Percentiles rank a stretch among this genome's conserved stretches.
Evolutionary conservation across 2,329 filamentous ascomycete species (phyloP).

Genomic region (Madurella mycetomatis): DNA sequence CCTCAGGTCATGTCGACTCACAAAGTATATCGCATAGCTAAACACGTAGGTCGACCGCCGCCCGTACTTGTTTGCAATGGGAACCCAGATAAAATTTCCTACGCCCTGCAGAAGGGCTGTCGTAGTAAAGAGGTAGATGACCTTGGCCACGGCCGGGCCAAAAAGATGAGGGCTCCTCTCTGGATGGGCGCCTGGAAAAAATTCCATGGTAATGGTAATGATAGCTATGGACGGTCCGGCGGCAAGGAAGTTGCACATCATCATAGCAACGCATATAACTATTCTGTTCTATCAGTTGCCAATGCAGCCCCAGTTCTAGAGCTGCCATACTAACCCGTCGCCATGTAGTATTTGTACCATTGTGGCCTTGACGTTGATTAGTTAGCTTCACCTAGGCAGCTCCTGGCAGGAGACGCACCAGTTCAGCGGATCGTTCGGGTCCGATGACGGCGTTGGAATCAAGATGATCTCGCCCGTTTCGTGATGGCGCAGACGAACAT

Average conservation of each 20-base stretch:
- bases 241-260: constrained; percentile 53
- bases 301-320: neutral
- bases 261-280: constrained; percentile 49
- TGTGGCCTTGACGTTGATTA: constrained; percentile 37
- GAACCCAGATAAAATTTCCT: constrained; percentile 45
- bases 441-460: constrained; percentile 45
- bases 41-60: constrained; percentile 40
- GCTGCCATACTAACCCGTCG: constrained; percentile 23
- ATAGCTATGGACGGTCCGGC: constrained; percentile 52
- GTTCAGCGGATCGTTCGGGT: constrained; percentile 51
- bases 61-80: constrained; percentile 42
- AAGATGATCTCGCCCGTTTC: constrained; percentile 47
- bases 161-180: constrained; percentile 26
- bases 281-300: constrained; percentile 1
- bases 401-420: constrained; percentile 33
- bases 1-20: neutral
- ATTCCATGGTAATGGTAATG: constrained; percentile 41
- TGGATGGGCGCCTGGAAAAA: constrained; percentile 38
- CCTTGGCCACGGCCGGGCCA: constrained; percentile 36
- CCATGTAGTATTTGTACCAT: constrained; percentile 47
- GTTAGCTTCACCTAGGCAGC: constrained; percentile 9
- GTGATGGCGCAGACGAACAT: constrained; percentile 38
- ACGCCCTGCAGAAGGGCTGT: constrained; percentile 47
- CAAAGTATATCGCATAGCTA: constrained; percentile 42
- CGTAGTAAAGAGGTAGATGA: constrained; percentile 51